phyloP scores from a whole-genome alignment of 164 flowering plant genomes.

The Santalum album region DNA sequence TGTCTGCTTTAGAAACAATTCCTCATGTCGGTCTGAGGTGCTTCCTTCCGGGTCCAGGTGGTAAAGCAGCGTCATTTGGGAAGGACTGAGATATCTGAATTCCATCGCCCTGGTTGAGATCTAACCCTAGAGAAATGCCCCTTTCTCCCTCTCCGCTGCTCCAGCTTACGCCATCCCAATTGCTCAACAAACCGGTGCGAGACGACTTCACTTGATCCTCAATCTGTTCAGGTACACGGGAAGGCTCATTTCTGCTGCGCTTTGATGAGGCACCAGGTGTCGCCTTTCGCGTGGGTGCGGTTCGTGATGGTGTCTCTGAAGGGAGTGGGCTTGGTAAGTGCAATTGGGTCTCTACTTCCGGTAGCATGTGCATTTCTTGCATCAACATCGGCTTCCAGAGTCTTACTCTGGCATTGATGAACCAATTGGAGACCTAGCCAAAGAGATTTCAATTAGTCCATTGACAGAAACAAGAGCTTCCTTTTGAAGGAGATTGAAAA shows the following conservation, averaged over 20 bases:
- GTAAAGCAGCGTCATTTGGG: neutral
- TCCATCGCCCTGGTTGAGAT: slow-evolving; percentile 13
- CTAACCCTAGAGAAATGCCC: slow-evolving; percentile 16
- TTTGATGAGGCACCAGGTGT: neutral
- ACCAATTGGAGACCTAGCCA: slow-evolving; percentile 26
- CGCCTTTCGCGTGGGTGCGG: neutral
- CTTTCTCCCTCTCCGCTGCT: slow-evolving; percentile 1
- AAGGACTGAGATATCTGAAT: neutral
- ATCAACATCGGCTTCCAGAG: slow-evolving; percentile 32
- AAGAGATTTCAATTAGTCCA: neutral
- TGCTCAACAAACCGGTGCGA: neutral
- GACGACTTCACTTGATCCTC: neutral
- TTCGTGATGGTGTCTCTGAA: neutral
- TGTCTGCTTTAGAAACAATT: too few species aligned
- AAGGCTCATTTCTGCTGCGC: neutral
- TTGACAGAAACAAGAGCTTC: neutral
- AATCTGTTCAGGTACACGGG: neutral
- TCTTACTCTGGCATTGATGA: too few species aligned
- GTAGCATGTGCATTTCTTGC: slow-evolving; percentile 21
- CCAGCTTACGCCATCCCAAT: neutral
- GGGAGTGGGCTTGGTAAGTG: neutral
- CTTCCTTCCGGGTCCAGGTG: too few species aligned
- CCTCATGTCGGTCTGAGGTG: too few species aligned
- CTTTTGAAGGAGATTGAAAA: neutral
- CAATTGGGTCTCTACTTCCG: slow-evolving; percentile 3